Conservation (phyloP, 2,329 filamentous ascomycete species). For the Furcasterigmium sp. region DNA sequence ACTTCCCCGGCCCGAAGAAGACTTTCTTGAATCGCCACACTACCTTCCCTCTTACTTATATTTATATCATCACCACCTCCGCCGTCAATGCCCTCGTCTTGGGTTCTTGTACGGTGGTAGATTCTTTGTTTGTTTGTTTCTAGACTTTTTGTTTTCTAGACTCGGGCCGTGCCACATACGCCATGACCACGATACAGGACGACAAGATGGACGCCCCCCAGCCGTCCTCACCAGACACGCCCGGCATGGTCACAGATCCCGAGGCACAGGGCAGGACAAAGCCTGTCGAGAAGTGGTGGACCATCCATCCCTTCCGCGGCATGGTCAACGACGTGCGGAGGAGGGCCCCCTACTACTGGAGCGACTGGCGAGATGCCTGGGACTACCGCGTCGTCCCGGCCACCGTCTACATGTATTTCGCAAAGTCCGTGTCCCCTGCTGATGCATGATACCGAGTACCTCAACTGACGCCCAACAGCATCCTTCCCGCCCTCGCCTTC, state of each 20-base stretch:
- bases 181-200: not conserved
- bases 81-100: no score
- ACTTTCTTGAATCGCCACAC: not conserved
- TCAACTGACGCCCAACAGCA: conserved; percentile 47
- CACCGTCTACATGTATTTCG: conserved; percentile 92
- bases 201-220: not conserved
- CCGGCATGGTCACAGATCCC: not conserved
- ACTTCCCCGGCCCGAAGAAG: not conserved
- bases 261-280: not conserved
- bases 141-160: no score
- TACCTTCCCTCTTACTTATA: no score
- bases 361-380: conserved; percentile 84
- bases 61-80: no score
- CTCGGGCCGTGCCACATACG: no score
- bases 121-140: no score
- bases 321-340: conserved; percentile 75
- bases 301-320: conserved; percentile 67
- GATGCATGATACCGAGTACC: not conserved
- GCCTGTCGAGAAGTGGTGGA: conserved; percentile 57
- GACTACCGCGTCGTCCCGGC: conserved; percentile 85
- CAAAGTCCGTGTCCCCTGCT: conserved; percentile 56
- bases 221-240: no score
- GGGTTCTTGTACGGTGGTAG: no score
- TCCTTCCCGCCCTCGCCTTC: conserved; percentile 81
- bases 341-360: conserved; percentile 70